Evolutionary conservation across 2,329 filamentous ascomycete species (phyloP), one percentile per base, ranked within the genome.

Genomic region (Aspergillus pseudotamarii): DNA sequence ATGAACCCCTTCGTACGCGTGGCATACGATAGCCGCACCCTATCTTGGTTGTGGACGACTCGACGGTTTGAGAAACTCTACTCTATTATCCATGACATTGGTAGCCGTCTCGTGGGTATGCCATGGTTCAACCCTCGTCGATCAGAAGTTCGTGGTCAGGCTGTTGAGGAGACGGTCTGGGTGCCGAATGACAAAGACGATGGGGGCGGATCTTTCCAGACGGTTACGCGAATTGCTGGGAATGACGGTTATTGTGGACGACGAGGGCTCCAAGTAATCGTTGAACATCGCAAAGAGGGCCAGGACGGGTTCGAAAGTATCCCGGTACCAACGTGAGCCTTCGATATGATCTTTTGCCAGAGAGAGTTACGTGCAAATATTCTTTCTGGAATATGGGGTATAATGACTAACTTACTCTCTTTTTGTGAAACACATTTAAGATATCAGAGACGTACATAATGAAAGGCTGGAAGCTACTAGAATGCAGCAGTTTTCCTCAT

Each of bases 1-100:
- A 86, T 93, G 81, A 93, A 93, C 72, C 91, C 91, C 0, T 93
- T 86, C 71, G 85, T 93, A 50, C 86, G 91, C 21, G 89, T 91
- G 5, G 88, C 90, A 1, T 93, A 93, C 73, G 84, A 86, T 54
- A 76, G 80, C 34, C 72, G 73, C 4, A 86, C 87, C 0, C 81
- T 91, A 10, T 78, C 78, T 1, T 89, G 86, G 85, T 80, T 92
- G 2, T 78, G 81, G 2, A 76, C 88, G 32, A 85, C 86, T 6
- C 85, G 86, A 63, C 85, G 88, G 14, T 89, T 90, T 69, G 91
- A 93, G 75, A 80, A 86, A 6, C 79, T 93, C 0, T 88, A 90
- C 65, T 80, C 82, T 0, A 75, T 85, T 4, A 81, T 86, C 3
- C 89, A 92, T 69, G 78, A 81, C 32, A 72, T 91, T 21, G 74